Evolutionary conservation across 1,139 yeast genomes (phyloP).

Genomic region (Petasospora rhodanensis): DNA sequence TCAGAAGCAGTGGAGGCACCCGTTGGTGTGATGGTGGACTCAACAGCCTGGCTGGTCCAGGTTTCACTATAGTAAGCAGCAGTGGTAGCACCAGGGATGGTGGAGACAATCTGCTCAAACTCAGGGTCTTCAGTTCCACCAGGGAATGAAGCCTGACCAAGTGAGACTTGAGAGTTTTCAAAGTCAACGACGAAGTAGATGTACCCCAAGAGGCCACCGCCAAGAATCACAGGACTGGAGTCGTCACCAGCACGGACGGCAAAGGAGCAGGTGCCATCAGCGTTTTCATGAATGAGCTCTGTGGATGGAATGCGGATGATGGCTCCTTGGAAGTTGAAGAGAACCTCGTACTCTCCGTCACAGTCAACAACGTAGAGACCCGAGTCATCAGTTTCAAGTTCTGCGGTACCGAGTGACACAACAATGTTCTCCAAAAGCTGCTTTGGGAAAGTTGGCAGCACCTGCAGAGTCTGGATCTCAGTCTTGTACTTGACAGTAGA

Average conservation of each 20-base stretch:
- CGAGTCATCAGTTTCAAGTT: slow-evolving; percentile 3
- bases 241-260: slow-evolving; percentile 8
- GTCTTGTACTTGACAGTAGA: slow-evolving; percentile 8
- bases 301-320: slow-evolving; percentile 8
- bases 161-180: slow-evolving; percentile 5
- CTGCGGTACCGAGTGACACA: slow-evolving; percentile 3
- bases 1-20: no score
- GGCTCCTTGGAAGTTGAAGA: slow-evolving; percentile 13
- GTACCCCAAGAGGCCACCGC: slow-evolving; percentile 11
- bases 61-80: slow-evolving; percentile 6
- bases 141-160: slow-evolving; percentile 14
- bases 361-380: slow-evolving; percentile 12
- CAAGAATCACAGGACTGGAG: slow-evolving; percentile 6
- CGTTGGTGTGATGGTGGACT: not conserved
- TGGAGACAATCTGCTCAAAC: slow-evolving; percentile 1
- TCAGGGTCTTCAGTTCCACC: slow-evolving; percentile 18
- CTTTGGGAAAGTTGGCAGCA: slow-evolving; percentile 10
- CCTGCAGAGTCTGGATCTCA: slow-evolving; percentile 6
- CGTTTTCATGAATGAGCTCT: slow-evolving; percentile 9
- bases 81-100: slow-evolving; percentile 7
- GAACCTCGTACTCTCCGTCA: slow-evolving; percentile 1
- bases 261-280: slow-evolving; percentile 11
- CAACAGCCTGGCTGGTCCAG: slow-evolving; percentile 1
- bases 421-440: slow-evolving; percentile 8
- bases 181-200: slow-evolving; percentile 13